Percentiles rank a stretch among this genome's conserved stretches.
Conservation (phyloP, 441 rosid genomes). For the Populus tomentosa region DNA sequence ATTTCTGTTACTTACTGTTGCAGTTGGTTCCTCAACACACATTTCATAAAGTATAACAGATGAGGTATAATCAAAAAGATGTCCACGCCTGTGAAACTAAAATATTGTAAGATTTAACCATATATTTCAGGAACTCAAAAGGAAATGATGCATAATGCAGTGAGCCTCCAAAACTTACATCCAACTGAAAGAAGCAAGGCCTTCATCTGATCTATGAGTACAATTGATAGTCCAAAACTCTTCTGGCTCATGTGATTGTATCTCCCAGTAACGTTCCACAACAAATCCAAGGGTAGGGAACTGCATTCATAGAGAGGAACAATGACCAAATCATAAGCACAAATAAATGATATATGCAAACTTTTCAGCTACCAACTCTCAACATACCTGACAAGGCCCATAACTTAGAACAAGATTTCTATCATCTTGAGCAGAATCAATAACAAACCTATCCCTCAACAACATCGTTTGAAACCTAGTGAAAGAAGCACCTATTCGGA, state of each 20-base stretch:
- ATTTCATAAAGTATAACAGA: constrained; percentile 83
- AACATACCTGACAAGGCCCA: constrained; percentile 96
- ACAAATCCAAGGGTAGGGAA: constrained; percentile 96
- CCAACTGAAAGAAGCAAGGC: constrained; percentile 76
- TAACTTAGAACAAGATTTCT: constrained; percentile 87
- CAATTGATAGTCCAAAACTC: constrained; percentile 91
- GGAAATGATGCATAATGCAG: constrained; percentile 6
- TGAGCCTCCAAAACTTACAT: constrained; percentile 43
- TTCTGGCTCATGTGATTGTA: constrained; percentile 91
- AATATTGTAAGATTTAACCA: constrained; percentile 14
- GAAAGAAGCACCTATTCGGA: constrained; percentile 98
- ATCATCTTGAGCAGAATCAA: constrained; percentile 69
- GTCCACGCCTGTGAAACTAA: constrained; percentile 78
- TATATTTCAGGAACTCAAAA: constrained; percentile 7
- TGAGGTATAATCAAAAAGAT: constrained; percentile 76
- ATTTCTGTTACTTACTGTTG: constrained; percentile 57
- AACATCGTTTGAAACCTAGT: constrained; percentile 96
- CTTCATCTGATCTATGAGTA: constrained; percentile 75
- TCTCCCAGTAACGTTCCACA: constrained; percentile 94
- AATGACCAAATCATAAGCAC: constrained; percentile 14
- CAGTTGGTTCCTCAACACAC: constrained; percentile 88
- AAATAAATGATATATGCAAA: constrained; percentile 5
- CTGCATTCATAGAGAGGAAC: constrained; percentile 35
- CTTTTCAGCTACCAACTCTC: constrained; percentile 10
- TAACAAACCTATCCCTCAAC: constrained; percentile 68